Conservation (phyloP, 495 filamentous ascomycete species). For the Aspergillus heteromorphus region DNA sequence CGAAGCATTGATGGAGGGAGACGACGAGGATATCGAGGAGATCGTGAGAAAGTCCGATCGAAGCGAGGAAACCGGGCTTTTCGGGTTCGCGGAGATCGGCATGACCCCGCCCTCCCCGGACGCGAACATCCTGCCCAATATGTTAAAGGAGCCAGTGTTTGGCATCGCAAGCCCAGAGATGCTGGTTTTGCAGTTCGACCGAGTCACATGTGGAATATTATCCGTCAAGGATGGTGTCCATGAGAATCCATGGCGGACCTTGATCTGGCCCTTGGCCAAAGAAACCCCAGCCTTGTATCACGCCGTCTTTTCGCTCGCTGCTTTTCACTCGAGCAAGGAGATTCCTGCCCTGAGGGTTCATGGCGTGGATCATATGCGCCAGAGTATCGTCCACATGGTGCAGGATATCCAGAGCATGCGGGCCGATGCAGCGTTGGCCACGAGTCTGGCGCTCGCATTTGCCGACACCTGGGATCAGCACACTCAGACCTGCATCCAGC, state of each 20-base stretch:
- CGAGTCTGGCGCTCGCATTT: constrained; percentile 68
- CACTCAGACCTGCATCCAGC: constrained; percentile 67
- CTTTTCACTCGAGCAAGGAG: constrained; percentile 66
- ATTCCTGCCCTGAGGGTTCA: constrained; percentile 52
- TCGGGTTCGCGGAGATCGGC: constrained; percentile 12
- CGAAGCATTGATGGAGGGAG: constrained; percentile 32
- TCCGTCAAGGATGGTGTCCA: constrained; percentile 65
- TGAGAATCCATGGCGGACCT: constrained; percentile 74
- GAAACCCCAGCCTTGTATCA: constrained; percentile 67
- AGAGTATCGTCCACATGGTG: constrained; percentile 54
- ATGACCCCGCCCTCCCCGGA: not conserved
- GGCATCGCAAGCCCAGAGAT: constrained; percentile 53
- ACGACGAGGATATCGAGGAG: constrained; percentile 56
- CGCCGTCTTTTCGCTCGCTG: constrained; percentile 69
- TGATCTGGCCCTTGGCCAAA: constrained; percentile 66
- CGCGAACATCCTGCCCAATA: not conserved
- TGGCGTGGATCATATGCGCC: constrained; percentile 70
- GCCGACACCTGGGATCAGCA: constrained; percentile 75
- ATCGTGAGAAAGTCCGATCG: constrained; percentile 46
- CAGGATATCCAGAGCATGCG: constrained; percentile 57
- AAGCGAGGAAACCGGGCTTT: constrained; percentile 33
- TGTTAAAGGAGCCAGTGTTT: constrained; percentile 39
- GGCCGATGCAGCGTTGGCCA: constrained; percentile 63
- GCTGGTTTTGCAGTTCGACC: constrained; percentile 63
- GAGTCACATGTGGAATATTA: constrained; percentile 69